Conservation (phyloP, 768 basidiomycete species). For the Lactarius hatsudake region DNA sequence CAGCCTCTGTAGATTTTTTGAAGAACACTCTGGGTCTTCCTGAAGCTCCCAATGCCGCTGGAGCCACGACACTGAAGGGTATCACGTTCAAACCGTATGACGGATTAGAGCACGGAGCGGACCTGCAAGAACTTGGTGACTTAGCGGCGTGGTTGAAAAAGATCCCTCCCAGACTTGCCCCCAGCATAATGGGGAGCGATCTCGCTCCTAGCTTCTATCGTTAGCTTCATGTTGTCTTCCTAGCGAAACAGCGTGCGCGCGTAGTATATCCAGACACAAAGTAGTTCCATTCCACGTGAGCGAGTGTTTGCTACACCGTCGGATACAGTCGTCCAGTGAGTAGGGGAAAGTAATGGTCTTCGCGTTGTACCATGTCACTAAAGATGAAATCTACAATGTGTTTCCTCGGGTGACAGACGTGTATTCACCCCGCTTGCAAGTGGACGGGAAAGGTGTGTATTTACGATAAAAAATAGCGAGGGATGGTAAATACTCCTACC, state of each 20-base stretch:
- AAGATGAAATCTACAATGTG: not conserved
- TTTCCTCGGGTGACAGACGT: not conserved
- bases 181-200: not conserved
- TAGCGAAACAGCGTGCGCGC: not conserved
- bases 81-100: slow-evolving; percentile 66
- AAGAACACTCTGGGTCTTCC: slow-evolving; percentile 49
- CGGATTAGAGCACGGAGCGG: slow-evolving; percentile 65
- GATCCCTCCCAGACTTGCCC: slow-evolving; percentile 40
- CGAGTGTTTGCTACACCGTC: not conserved
- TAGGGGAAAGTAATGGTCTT: not conserved
- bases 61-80: slow-evolving; percentile 46
- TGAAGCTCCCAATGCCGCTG: slow-evolving; percentile 34
- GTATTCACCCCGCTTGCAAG: not conserved
- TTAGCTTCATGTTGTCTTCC: not conserved
- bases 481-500: slow-evolving; percentile 18
- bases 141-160: slow-evolving; percentile 68
- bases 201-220: not conserved
- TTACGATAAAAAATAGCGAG: not conserved
- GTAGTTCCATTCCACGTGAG: not conserved
- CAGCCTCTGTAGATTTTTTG: slow-evolving; percentile 56
- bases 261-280: not conserved
- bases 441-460: not conserved
- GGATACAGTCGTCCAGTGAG: not conserved
- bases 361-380: not conserved
- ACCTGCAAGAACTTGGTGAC: slow-evolving; percentile 63